Evolutionary conservation across 176 grass and related monocot genomes (phyloP), one percentile per base, ranked within the genome.

Genomic region (Cocos nucifera): DNA sequence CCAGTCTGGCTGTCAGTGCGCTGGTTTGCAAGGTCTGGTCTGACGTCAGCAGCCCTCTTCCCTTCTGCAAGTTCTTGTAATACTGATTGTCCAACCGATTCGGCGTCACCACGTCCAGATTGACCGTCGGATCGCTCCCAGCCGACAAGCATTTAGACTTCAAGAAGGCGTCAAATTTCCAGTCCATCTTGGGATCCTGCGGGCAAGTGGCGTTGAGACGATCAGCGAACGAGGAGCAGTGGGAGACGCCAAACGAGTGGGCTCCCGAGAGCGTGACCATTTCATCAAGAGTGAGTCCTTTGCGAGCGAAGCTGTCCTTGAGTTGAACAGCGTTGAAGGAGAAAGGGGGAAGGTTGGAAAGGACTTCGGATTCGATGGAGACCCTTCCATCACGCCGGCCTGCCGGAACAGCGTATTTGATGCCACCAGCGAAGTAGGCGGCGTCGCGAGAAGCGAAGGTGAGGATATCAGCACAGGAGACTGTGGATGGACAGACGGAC

Each of bases 201-300:
- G 24, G 67, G 70, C 61, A 65, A 32, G 64, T 15, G 61, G 56
- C 26, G 26, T 27, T 27, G 26, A 27, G 69, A 18, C 79, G 82
- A 67, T n/a, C n/a, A n/a, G n/a, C n/a, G n/a, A n/a, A n/a, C n/a
- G n/a, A n/a, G n/a, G n/a, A n/a, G n/a, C n/a, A n/a, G n/a, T n/a
- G n/a, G n/a, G n/a, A n/a, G n/a, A n/a, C 48, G 67, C 87, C 80
- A 22, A 88, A 54, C 30, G 85, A 77, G 76, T 83, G 85, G 10
- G 76, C 75, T 12, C 80, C 85, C 7, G 87, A 90, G 78, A 90
- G 87, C 59, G 64, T 17, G 18, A 88, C 84, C 66, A 95, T 66
- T 49, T 95, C 81, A 10, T 66, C 64, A 17, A 62, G 25, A n/a
- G 68, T 73, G 28, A 95, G 63, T 1, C 82, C 82, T 54, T 89